A percentile compares a stretch with the other conserved stretches of the same genome.
These are phyloP conservation scores for Metarhizium brunneum DNA, from an alignment of 2,329 filamentous ascomycete species.

Conservation along the genomic window DNA sequence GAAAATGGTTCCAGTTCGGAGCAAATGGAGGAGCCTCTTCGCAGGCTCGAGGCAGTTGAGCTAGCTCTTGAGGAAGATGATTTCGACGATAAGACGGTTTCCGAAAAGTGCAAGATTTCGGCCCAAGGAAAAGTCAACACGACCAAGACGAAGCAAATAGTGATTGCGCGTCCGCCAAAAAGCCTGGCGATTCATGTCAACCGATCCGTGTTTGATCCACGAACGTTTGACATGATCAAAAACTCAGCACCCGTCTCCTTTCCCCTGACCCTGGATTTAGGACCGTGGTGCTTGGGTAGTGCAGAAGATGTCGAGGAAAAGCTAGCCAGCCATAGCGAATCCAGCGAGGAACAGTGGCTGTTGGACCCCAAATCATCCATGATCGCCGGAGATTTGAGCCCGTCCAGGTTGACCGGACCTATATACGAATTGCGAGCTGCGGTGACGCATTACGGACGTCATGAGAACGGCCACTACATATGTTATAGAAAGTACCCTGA, in stretches of 20 bases:
- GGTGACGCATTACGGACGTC: slow-evolving; percentile 79
- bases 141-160: slow-evolving; percentile 84
- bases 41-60: slow-evolving; percentile 57
- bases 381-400: slow-evolving; percentile 47
- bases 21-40: slow-evolving; percentile 37
- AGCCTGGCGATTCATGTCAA: slow-evolving; percentile 84
- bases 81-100: slow-evolving; percentile 61
- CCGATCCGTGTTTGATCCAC: slow-evolving; percentile 81
- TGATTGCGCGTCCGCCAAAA: slow-evolving; percentile 72
- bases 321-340: slow-evolving; percentile 11
- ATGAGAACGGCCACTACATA: slow-evolving; percentile 94
- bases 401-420: slow-evolving; percentile 44
- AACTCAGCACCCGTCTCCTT: slow-evolving; percentile 75
- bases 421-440: slow-evolving; percentile 75
- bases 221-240: slow-evolving; percentile 70
- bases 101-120: slow-evolving; percentile 55
- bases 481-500: slow-evolving; percentile 69
- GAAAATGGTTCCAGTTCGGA: slow-evolving; percentile 31
- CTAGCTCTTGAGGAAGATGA: slow-evolving; percentile 69
- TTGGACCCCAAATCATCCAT: slow-evolving; percentile 62
- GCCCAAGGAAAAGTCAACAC: slow-evolving; percentile 61
- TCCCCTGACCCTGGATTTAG: slow-evolving; percentile 63
- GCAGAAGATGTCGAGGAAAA: slow-evolving; percentile 13
- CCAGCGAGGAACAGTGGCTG: slow-evolving; percentile 55
- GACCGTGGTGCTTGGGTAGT: slow-evolving; percentile 75